Evolutionary conservation across 345 rosid genomes (phyloP).

Genomic region (thale cress (Arabidopsis thaliana)): DNA sequence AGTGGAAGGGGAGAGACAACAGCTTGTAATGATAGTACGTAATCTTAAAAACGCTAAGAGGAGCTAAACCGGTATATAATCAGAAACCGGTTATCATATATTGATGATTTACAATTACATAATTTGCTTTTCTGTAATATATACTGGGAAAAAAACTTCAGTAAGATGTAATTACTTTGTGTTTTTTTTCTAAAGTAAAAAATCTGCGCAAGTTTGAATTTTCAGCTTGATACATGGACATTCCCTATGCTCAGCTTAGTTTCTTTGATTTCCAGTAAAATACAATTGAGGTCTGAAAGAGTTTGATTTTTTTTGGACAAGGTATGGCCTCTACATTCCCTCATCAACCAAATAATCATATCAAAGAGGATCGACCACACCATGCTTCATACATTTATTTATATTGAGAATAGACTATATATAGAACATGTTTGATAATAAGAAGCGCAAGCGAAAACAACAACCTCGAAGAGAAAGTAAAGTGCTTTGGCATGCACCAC

Average conservation of each 20-base stretch:
- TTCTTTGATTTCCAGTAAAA: no score
- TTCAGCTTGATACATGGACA: no score
- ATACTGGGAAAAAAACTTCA: no score
- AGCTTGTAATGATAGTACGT: slow-evolving; percentile 85
- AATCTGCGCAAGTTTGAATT: no score
- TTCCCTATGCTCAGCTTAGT: background rate
- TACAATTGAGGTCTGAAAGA: background rate
- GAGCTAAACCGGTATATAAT: slow-evolving; percentile 42
- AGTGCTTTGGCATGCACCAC: slow-evolving; percentile 35
- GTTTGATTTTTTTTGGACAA: background rate
- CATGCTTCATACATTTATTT: background rate
- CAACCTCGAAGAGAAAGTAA: slow-evolving; percentile 28
- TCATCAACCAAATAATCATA: background rate
- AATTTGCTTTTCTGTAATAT: background rate
- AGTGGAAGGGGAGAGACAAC: slow-evolving; percentile 98
- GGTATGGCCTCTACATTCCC: background rate
- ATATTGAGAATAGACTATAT: background rate
- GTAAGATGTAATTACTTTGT: no score
- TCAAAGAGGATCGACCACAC: background rate
- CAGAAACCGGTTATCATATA: slow-evolving; percentile 20
- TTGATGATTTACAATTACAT: background rate
- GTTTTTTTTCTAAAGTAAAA: no score
- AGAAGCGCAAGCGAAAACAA: slow-evolving; percentile 25
- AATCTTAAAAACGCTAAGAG: slow-evolving; percentile 69
- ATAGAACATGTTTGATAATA: background rate